phyloP scores from a whole-genome alignment of 176 grass and related monocot species.

The Avena insularis region DNA sequence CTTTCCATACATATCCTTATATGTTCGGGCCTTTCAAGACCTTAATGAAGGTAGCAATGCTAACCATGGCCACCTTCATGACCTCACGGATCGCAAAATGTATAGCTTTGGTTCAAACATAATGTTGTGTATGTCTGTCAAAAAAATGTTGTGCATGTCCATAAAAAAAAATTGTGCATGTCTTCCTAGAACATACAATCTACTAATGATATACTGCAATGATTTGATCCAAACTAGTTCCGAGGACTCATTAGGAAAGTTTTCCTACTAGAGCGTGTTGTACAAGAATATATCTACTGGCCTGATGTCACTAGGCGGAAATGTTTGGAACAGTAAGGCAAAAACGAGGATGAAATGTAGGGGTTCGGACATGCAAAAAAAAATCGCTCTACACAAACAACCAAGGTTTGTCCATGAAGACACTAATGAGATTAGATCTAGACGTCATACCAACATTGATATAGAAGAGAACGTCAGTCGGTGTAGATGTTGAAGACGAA shows the following conservation, averaged over 20 bases:
- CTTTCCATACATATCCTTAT: not conserved
- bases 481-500: too few relatives aligned
- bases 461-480: too few relatives aligned
- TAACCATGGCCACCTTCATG: not conserved
- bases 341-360: not conserved
- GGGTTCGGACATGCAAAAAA: too few relatives aligned
- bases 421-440: too few relatives aligned
- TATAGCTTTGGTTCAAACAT: not conserved
- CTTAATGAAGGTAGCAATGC: not conserved
- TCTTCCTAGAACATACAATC: not conserved
- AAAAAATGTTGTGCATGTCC: too few relatives aligned
- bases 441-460: too few relatives aligned
- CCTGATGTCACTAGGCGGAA: not conserved
- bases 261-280: not conserved
- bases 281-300: not conserved
- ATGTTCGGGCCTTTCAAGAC: not conserved
- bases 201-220: not conserved
- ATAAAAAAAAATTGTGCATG: not conserved
- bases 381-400: too few relatives aligned
- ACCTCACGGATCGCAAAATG: not conserved
- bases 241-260: not conserved
- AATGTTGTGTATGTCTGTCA: not conserved
- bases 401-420: too few relatives aligned
- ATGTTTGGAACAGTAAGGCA: not conserved
- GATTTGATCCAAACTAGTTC: not conserved